Base-by-base conservation (phyloP, 1,284 basidiomycete genomes). In the Trichosporon sp. region DNA sequence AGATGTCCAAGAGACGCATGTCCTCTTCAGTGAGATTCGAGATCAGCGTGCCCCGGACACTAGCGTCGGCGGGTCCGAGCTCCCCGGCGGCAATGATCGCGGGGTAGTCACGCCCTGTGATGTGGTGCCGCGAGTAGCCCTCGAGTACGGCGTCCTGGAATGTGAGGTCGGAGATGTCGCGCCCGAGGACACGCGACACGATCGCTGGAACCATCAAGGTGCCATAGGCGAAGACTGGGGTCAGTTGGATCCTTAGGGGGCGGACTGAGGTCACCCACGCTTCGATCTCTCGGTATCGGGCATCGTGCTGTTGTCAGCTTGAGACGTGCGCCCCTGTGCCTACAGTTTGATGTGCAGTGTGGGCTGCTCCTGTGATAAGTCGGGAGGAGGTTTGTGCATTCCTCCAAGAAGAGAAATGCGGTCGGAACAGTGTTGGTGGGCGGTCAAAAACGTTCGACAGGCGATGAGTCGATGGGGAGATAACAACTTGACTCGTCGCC, bases 221-320 rank as follows among this genome's bases (percentile, higher is more conserved):
- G 29, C 92, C 92, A 75, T 95, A 93, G 82, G 93, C 92, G 80
- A 95, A 94, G 4, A 89, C 89, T 64, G 82, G 1, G 1, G 54
- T 67, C 23, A 67, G 65, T 33, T 33, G 2, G n/a, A n/a, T n/a
- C n/a, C n/a, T n/a, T n/a, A n/a, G n/a, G n/a, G 3, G 10, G 10
- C 1, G 3, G 11, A 4, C 4, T 49, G 16, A 25, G 46, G 11
- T 9, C 11, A 14, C 65, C 19, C 37, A 67, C 65, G 58, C 32
- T 60, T 49, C 32, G 16, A 63, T 1, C 54, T 57, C 31, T 58
- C 34, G 27, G 21, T 14, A 23, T 67, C 60, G 27, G 25, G 60
- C 65, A 67, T 67, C 6, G 33, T 36, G 40, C 65, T 66, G 40
- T 16, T n/a, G 59, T 59, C 59, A 49, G 59, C 31, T 29, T 58